phyloP scores from a whole-genome alignment of 2,329 filamentous ascomycete species.

The Iodosphaeria phyllophila region DNA sequence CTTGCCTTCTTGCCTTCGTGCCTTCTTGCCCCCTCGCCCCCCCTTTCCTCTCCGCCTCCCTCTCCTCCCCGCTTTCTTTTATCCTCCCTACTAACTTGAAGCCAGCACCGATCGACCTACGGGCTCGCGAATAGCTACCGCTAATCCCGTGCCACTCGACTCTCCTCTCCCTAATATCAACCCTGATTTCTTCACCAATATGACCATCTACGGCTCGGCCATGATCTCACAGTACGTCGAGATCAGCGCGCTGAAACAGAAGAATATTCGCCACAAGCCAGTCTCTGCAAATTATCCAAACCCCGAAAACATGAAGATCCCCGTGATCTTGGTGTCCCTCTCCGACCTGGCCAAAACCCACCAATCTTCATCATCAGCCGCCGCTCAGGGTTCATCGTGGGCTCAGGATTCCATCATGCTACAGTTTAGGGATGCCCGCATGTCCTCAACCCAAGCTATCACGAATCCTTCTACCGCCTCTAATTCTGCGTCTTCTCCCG shows the following conservation, averaged over 20 bases:
- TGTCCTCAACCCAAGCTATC: constrained; percentile 1
- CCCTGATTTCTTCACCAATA: constrained; percentile 30
- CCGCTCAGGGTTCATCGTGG: too few species aligned
- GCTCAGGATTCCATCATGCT: too few species aligned
- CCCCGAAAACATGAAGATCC: constrained; percentile 24
- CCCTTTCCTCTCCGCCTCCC: constrained; percentile 3
- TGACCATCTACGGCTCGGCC: constrained; percentile 29
- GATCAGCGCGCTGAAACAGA: constrained; percentile 25
- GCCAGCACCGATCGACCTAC: constrained; percentile 6
- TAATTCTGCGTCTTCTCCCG: constrained; percentile 3
- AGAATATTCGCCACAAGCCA: constrained; percentile 24
- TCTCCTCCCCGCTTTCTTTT: too few species aligned
- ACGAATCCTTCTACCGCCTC: constrained; percentile 2
- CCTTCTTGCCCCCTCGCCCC: background rate
- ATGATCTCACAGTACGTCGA: constrained; percentile 32
- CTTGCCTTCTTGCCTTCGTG: background rate
- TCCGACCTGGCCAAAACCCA: constrained; percentile 19
- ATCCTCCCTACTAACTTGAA: background rate
- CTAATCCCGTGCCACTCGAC: constrained; percentile 23
- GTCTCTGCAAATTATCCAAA: constrained; percentile 14
- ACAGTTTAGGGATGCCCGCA: too few species aligned
- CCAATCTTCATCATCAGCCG: constrained; percentile 6
- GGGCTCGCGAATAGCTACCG: constrained; percentile 9
- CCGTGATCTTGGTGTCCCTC: constrained; percentile 28
- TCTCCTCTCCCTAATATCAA: constrained; percentile 24